Evolutionary conservation across 2,329 filamentous ascomycete genomes (phyloP).

Genomic region (Fusarium sp.): DNA sequence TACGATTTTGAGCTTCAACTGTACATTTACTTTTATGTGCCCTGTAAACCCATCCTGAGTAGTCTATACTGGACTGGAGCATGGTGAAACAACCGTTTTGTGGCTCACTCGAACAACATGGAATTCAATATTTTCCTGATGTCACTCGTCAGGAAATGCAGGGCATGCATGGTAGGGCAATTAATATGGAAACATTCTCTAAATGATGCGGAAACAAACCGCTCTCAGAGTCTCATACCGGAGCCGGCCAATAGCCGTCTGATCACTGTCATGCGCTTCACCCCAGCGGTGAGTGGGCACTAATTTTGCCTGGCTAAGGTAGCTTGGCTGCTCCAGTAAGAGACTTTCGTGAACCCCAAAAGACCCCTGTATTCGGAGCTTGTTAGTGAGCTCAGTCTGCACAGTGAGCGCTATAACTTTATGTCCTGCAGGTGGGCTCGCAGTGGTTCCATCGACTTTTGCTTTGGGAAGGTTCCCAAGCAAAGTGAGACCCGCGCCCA

Average conservation of each 20-base stretch:
- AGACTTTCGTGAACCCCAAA: not conserved
- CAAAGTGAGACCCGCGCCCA: conserved; percentile 32
- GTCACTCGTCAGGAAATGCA: conserved; percentile 17
- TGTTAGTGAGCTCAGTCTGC: not conserved
- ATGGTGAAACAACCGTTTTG: not conserved
- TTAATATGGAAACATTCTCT: conserved; percentile 13
- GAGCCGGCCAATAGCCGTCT: conserved; percentile 15
- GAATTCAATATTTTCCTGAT: conserved; percentile 11
- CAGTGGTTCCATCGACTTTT: conserved; percentile 18
- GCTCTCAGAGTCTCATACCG: not conserved
- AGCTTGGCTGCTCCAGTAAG: not conserved
- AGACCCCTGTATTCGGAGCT: conserved; percentile 23
- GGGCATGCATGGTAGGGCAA: conserved; percentile 21
- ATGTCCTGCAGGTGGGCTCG: conserved; percentile 14
- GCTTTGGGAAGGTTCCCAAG: conserved; percentile 10
- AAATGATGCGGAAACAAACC: conserved; percentile 27
- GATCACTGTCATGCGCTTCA: not conserved
- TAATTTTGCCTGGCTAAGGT: not conserved
- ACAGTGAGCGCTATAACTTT: conserved; percentile 3
- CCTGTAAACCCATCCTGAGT: not conserved
- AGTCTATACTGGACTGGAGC: not conserved
- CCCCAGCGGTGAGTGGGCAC: conserved; percentile 1
- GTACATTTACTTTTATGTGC: not conserved
- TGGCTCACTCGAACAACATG: not conserved
- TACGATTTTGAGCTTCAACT: not conserved